Percentiles rank a stretch among this genome's conserved stretches.
phyloP scores from a whole-genome alignment of 2,329 filamentous ascomycete species.

The Aspergillus fructus region DNA sequence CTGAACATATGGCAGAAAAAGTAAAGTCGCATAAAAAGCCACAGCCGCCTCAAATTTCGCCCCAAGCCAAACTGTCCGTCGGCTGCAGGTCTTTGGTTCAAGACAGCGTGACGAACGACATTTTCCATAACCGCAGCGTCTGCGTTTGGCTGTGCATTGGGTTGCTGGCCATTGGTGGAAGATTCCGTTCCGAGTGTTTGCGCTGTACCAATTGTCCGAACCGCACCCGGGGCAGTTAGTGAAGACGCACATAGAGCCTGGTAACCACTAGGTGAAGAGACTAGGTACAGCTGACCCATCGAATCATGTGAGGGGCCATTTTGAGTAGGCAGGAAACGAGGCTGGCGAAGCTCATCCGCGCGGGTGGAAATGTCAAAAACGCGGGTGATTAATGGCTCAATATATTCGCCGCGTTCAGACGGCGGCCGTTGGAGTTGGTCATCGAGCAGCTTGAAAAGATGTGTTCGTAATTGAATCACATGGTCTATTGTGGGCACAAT shows the following conservation, averaged over 20 bases:
- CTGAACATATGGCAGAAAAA: conserved; percentile 61
- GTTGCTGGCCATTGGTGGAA: conserved; percentile 2
- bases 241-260: conserved; percentile 46
- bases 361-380: conserved; percentile 31
- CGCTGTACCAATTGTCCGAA: conserved; percentile 16
- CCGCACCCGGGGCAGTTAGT: conserved; percentile 23
- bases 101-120: conserved; percentile 31
- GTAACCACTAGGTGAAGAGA: conserved; percentile 47
- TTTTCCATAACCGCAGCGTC: conserved; percentile 29
- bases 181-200: conserved; percentile 1
- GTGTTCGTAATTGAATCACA: conserved; percentile 29
- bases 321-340: conserved; percentile 10
- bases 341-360: conserved; percentile 32
- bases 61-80: conserved; percentile 37
- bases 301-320: background rate
- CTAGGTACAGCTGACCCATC: conserved; percentile 37
- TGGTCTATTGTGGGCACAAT: conserved; percentile 30
- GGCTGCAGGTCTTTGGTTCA: conserved; percentile 27
- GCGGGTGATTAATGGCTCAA: conserved; percentile 30
- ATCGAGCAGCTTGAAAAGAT: conserved; percentile 34
- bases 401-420: conserved; percentile 22
- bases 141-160: conserved; percentile 14
- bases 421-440: conserved; percentile 28
- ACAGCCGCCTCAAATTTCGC: conserved; percentile 48
- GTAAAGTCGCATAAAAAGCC: conserved; percentile 59